Evolutionary conservation across 768 basidiomycete species (phyloP).

Genomic region (Serpula lacrymans): DNA sequence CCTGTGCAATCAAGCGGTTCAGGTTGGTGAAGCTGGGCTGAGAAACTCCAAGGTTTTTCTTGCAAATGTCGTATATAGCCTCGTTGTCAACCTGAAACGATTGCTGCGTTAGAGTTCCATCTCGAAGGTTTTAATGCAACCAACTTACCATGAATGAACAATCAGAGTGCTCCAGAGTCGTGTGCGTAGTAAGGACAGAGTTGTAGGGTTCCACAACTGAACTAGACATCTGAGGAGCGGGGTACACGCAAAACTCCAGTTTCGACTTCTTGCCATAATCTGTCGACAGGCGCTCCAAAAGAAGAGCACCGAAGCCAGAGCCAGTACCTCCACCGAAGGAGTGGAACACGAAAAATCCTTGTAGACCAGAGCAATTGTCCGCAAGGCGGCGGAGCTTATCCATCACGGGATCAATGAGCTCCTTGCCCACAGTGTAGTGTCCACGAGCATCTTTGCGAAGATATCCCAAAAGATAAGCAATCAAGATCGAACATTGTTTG

Average conservation of each 20-base stretch:
- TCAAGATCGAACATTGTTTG: conserved; percentile 5
- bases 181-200: conserved; percentile 96
- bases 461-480: conserved; percentile 9
- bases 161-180: conserved; percentile 99
- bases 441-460: conserved; percentile 84
- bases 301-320: conserved; percentile 96
- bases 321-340: conserved; percentile 99
- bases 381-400: conserved; percentile 96
- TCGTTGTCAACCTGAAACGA: conserved; percentile 86
- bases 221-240: conserved; percentile 89
- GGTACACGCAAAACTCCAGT: conserved; percentile 97
- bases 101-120: conserved; percentile 8
- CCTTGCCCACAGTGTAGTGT: conserved; percentile 98
- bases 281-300: conserved; percentile 93
- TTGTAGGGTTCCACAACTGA: conserved; percentile 99
- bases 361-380: conserved; percentile 96
- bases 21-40: conserved; percentile 91
- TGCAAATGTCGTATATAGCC: conserved; percentile 99
- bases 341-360: conserved; percentile 99
- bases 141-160: conserved; percentile 93
- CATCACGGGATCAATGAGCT: conserved; percentile 94
- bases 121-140: not conserved
- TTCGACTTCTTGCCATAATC: conserved; percentile 99
- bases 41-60: conserved; percentile 82
- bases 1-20: conserved; percentile 96